Evolutionary conservation across 371 early-diverging fungal species (phyloP).

Genomic region (Vittaforma corneae): DNA sequence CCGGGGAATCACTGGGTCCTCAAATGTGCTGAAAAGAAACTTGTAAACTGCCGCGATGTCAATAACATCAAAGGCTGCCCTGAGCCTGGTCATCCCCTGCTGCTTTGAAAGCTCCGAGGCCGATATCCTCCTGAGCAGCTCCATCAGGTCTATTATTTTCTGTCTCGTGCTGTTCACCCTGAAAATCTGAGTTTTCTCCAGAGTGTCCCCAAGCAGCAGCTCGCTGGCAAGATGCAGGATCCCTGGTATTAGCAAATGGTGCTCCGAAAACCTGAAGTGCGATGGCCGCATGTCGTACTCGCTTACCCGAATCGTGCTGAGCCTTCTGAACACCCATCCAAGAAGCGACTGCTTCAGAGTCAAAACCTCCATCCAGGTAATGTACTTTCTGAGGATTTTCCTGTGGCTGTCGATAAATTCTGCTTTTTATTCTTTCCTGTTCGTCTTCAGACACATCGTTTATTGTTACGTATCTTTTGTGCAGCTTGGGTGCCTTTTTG

Average conservation of each 20-base stretch:
- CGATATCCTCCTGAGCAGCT: constrained; percentile 15
- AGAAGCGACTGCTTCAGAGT: too few species aligned
- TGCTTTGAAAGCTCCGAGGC: constrained; percentile 1
- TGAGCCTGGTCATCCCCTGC: constrained; percentile 25
- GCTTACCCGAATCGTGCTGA: too few species aligned
- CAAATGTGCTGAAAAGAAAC: constrained; percentile 30
- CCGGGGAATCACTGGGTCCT: constrained; percentile 36
- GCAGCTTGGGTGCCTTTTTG: too few species aligned
- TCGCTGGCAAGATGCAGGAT: background rate
- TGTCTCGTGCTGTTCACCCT: constrained; percentile 29
- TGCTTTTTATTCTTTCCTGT: too few species aligned
- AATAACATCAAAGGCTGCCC: constrained; percentile 40
- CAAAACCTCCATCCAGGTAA: too few species aligned
- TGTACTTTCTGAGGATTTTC: too few species aligned
- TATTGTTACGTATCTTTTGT: too few species aligned
- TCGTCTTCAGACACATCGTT: too few species aligned
- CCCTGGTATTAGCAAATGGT: background rate
- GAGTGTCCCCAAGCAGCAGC: background rate
- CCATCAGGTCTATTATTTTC: constrained; percentile 21
- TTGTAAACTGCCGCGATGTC: constrained; percentile 38
- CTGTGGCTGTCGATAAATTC: too few species aligned
- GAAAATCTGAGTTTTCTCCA: constrained; percentile 20
- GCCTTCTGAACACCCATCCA: too few species aligned
- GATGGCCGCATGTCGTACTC: background rate
- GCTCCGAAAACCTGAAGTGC: background rate